A percentile compares a stretch with the other conserved stretches of the same genome.
Evolutionary conservation across 106 monocot species (phyloP).

Genomic region (Hemerocallis citrina): DNA sequence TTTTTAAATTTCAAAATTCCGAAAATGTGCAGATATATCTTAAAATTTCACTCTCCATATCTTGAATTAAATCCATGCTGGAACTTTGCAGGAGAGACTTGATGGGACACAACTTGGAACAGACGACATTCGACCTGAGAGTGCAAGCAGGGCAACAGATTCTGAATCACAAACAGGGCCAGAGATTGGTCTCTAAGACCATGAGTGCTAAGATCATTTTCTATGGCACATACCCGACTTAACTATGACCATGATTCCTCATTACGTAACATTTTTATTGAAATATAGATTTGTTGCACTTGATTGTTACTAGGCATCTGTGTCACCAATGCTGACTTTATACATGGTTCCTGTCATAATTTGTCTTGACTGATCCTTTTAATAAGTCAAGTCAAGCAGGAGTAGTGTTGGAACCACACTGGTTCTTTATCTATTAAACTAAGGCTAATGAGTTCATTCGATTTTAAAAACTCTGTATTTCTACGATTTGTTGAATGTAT

Average conservation of each 20-base stretch:
- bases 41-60: too few species aligned
- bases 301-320: slow-evolving; percentile 30
- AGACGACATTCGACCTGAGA: slow-evolving; percentile 21
- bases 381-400: slow-evolving; percentile 41
- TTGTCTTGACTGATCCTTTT: slow-evolving; percentile 66
- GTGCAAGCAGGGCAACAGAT: slow-evolving; percentile 18
- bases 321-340: slow-evolving; percentile 31
- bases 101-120: slow-evolving; percentile 28
- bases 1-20: too few species aligned
- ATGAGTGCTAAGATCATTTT: not conserved
- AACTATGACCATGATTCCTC: slow-evolving; percentile 8
- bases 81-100: slow-evolving; percentile 42
- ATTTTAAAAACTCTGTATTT: slow-evolving; percentile 15
- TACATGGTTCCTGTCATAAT: slow-evolving; percentile 26
- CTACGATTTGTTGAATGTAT: slow-evolving; percentile 1
- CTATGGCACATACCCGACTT: slow-evolving; percentile 19
- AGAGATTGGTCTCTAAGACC: slow-evolving; percentile 8
- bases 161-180: slow-evolving; percentile 8
- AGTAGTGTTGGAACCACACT: slow-evolving; percentile 9
- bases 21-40: too few species aligned
- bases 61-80: not conserved
- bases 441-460: slow-evolving; percentile 6
- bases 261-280: slow-evolving; percentile 19
- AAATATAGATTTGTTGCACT: slow-evolving; percentile 24
- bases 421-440: slow-evolving; percentile 4